These are phyloP conservation scores for Trichophaea hybrida DNA, from an alignment of 2,329 filamentous ascomycete species.

Conservation along the genomic window DNA sequence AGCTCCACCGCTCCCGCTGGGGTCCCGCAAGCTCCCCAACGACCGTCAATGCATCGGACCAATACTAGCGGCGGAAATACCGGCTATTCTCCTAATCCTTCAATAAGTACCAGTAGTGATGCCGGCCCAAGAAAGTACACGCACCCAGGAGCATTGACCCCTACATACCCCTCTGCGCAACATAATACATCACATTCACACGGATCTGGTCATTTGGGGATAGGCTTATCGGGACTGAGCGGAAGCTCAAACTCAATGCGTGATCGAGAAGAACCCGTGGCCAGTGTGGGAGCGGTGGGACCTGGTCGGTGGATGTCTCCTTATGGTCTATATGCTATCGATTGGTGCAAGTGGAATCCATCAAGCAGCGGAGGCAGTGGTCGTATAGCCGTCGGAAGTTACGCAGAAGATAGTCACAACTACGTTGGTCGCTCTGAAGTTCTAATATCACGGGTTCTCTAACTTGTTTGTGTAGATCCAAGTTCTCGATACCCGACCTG, in stretches of 20 bases:
- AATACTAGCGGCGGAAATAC: slow-evolving; percentile 10
- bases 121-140: slow-evolving; percentile 17
- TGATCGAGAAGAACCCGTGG: slow-evolving; percentile 17
- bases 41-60: slow-evolving; percentile 15
- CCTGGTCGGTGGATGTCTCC: slow-evolving; percentile 46
- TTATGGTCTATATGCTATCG: slow-evolving; percentile 91
- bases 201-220: slow-evolving; percentile 7
- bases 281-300: slow-evolving; percentile 15
- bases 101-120: not conserved
- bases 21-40: slow-evolving; percentile 10
- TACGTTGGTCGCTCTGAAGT: slow-evolving; percentile 47
- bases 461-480: slow-evolving; percentile 53
- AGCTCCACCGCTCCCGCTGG: slow-evolving; percentile 7
- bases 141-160: slow-evolving; percentile 19
- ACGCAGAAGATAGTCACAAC: slow-evolving; percentile 94
- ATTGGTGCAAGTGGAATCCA: slow-evolving; percentile 98
- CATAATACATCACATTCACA: slow-evolving; percentile 15
- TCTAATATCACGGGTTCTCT: not conserved
- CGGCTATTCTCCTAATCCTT: slow-evolving; percentile 16
- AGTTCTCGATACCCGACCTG: slow-evolving; percentile 40
- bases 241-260: slow-evolving; percentile 5
- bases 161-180: slow-evolving; percentile 18
- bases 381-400: slow-evolving; percentile 89
- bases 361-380: slow-evolving; percentile 50
- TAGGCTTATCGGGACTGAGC: slow-evolving; percentile 17